Evolutionary conservation across 495 filamentous ascomycete species (phyloP).

Genomic region (Pseudoneurospora amorphoporcata): DNA sequence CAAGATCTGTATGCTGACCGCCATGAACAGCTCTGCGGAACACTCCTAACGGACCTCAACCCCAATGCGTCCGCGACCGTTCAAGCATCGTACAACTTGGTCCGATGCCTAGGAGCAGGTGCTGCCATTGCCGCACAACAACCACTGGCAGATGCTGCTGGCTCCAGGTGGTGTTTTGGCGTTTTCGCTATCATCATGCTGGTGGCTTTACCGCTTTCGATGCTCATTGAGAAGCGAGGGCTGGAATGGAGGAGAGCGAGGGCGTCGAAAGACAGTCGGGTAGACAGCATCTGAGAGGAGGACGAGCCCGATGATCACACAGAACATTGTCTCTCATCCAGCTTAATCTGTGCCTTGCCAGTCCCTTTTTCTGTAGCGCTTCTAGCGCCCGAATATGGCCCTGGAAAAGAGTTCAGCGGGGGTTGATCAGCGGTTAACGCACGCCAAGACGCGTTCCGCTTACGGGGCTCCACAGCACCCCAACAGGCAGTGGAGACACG

Average conservation of each 20-base stretch:
- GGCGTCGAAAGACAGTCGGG: background rate
- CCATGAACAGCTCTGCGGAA: background rate
- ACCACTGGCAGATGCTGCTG: constrained; percentile 6
- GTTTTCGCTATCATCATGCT: constrained; percentile 6
- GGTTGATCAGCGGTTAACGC: background rate
- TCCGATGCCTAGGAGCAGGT: constrained; percentile 5
- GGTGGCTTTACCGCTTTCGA: background rate
- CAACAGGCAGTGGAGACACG: background rate
- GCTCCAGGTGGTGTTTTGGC: constrained; percentile 7
- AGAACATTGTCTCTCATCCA: background rate
- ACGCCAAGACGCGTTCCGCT: background rate
- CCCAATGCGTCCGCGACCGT: constrained; percentile 8
- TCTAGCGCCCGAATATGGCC: background rate
- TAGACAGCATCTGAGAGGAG: background rate
- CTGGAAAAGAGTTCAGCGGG: background rate
- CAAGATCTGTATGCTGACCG: background rate
- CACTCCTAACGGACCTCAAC: constrained; percentile 21
- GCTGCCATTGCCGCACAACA: constrained; percentile 5
- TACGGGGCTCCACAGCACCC: background rate
- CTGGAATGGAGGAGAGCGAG: background rate
- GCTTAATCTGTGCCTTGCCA: background rate
- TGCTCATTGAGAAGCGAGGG: background rate
- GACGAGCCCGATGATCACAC: background rate
- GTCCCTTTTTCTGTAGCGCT: background rate
- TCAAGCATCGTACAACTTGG: constrained; percentile 7